phyloP scores from a whole-genome alignment of 192 early-diverging fungal species.

The Dissophora globulifera region DNA sequence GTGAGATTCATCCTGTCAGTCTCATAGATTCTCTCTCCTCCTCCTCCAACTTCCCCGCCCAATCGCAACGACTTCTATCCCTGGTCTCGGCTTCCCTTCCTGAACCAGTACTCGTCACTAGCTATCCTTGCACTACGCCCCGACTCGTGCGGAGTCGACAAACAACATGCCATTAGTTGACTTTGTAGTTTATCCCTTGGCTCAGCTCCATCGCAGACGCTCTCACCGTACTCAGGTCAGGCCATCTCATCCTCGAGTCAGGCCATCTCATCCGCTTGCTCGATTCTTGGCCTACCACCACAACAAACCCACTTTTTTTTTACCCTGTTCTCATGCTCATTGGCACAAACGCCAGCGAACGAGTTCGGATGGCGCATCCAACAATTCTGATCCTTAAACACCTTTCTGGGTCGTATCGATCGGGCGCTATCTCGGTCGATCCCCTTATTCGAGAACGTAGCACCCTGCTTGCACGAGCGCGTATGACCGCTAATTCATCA shows the following conservation, averaged over 20 bases:
- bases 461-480: too few relatives aligned
- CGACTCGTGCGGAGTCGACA: conserved; percentile 84
- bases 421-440: conserved; percentile 33
- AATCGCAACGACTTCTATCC: conserved; percentile 22
- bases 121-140: conserved; percentile 76
- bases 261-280: conserved; percentile 61
- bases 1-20: too few relatives aligned
- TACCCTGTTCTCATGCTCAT: conserved; percentile 69
- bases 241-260: too few relatives aligned
- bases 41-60: background rate
- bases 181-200: conserved; percentile 86
- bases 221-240: conserved; percentile 76
- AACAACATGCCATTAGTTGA: conserved; percentile 91
- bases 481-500: conserved; percentile 64
- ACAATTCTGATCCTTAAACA: conserved; percentile 68
- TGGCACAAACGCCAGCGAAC: conserved; percentile 88
- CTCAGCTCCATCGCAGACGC: conserved; percentile 76
- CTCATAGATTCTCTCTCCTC: too few relatives aligned
- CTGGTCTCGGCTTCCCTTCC: conserved; percentile 31
- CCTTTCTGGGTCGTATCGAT: conserved; percentile 52
- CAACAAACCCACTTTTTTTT: conserved; percentile 70
- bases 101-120: conserved; percentile 69
- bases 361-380: conserved; percentile 90
- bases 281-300: conserved; percentile 86
- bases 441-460: conserved; percentile 35